Base-by-base conservation (phyloP, 805 yeast species). In the Clavispora asparagi region DNA sequence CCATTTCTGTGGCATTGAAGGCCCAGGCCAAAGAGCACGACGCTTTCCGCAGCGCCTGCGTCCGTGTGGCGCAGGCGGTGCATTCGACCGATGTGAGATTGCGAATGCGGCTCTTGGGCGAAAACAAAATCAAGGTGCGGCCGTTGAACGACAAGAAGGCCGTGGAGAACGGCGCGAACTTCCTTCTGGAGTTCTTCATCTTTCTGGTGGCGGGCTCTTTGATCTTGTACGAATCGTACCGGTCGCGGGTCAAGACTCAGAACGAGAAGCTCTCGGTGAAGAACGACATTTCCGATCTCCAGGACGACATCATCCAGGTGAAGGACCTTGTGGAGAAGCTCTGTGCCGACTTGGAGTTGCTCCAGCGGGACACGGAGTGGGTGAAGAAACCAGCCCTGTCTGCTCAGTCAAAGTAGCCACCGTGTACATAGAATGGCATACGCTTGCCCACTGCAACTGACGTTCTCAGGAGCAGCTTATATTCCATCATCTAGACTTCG, bases 81-180 rank as follows among this genome's bases (percentile, higher is more conserved):
- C 95, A 88, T 57, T 71, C 71, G 38, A 70, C 85, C 6, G 95
- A 88, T 57, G 71, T 81, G 42, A 67, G 65, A 29, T 65, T 88
- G 47, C 75, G 91, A 43, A 74, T 79, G 76, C 71, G 77, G 33
- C 70, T 87, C 38, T 60, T 81, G 50, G 85, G 86, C 16, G 78
- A 76, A 45, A 67, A 67, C 45, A 68, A 73, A 28, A 62, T 77
- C 41, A 78, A 76, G 55, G 77, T 87, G 8, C 75, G 95, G 41
- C 95, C 95, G 0, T 73, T 88, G 60, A 87, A 87, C 60, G 95
- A 87, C 54, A 79, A 81, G 11, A 83, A 81, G 57, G 96, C 96
- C 32, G 77, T 89, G 38, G 94, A 88, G 48, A 80, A 75, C 48
- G 96, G 95, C 1, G 94, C 95, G 39, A 84, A 76, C 46, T 80